Evolutionary conservation across 2,329 filamentous ascomycete genomes (phyloP).

Genomic region (Diaporthe velutina): DNA sequence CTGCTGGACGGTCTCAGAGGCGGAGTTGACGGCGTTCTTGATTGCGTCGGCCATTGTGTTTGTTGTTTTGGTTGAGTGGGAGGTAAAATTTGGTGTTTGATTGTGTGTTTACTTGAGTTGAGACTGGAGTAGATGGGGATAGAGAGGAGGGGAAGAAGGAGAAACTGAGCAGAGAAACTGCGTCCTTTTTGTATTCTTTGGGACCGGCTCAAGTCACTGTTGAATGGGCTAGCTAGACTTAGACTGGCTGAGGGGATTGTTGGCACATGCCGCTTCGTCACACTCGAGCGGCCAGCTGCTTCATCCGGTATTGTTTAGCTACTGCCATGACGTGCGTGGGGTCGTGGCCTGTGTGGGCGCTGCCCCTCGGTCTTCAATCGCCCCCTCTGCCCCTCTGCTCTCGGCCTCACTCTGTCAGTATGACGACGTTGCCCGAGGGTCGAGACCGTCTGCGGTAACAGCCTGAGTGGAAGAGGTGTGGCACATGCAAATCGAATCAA

Average conservation of each 20-base stretch:
- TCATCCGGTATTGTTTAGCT: conserved; percentile 1
- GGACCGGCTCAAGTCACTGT: background rate
- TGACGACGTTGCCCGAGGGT: conserved; percentile 21
- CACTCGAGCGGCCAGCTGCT: conserved; percentile 5
- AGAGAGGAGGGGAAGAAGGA: background rate
- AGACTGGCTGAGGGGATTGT: background rate
- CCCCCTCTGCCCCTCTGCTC: background rate
- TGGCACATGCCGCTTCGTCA: conserved; percentile 19
- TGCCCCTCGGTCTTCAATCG: background rate
- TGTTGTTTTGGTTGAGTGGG: conserved; percentile 33
- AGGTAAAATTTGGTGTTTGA: conserved; percentile 28
- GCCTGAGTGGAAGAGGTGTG: background rate
- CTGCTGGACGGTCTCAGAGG: conserved; percentile 30
- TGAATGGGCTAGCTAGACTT: background rate
- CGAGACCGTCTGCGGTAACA: background rate
- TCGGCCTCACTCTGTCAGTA: conserved; percentile 10
- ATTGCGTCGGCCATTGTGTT: conserved; percentile 53
- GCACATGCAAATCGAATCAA: conserved; percentile 26
- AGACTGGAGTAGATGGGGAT: background rate
- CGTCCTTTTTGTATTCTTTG: background rate
- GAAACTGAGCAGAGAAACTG: background rate
- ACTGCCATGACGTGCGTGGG: conserved; percentile 25
- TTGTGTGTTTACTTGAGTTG: conserved; percentile 9
- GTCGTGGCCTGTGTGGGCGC: conserved; percentile 10
- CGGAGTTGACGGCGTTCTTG: conserved; percentile 68